Base-by-base conservation (phyloP, 2,329 filamentous ascomycete species). In the Amphichorda felina region DNA sequence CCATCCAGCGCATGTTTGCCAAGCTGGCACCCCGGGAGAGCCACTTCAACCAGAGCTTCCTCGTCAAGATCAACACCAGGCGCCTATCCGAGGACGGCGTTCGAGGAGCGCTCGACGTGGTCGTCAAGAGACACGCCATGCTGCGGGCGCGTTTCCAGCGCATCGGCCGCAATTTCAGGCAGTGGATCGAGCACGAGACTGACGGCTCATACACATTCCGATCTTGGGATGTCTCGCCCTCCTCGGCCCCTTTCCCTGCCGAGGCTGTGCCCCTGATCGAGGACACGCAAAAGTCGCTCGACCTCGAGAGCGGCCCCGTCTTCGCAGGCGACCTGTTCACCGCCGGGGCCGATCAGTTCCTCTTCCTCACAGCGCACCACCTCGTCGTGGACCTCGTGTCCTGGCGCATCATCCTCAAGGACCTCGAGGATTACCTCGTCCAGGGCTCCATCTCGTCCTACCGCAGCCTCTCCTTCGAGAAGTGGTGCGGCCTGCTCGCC, bases 361-460 rank as follows among this genome's bases (percentile, higher is more conserved):
- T 59, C 17, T 36, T 64, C 8, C 21, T 24, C 21, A 51, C 50
- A 2, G 49, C 48, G 0, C 57, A 61, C 24, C 59, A 62, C 36
- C 40, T 62, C 1, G 49, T 60, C 4, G 57, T 67, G 18, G 63
- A 67, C 32, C 48, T 68, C 2, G 64, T 68, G 1, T 64, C 63
- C 0, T 68, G 64, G 64, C 50, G 61, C 21, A 49, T 66, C 4
- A 47, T 68, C 2, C 49, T 63, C 0, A 53, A 59, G 33, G 60
- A 66, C 30, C 44, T 66, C 0, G 62, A 68, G 34, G 57, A 59
- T 8, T 35, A 58, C 3, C 43, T 66, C 27, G 6, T 6, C 6
- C 6, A 24, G 6, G 21, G 21, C 6, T 6, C 6, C 6, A 10
- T 24, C 6, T 6, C 21, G 6, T 24, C 21, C 6, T 6, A 24